These are phyloP conservation scores for Ziziphus jujuba DNA, from an alignment of 306 rosid species.

Conservation along the genomic window DNA sequence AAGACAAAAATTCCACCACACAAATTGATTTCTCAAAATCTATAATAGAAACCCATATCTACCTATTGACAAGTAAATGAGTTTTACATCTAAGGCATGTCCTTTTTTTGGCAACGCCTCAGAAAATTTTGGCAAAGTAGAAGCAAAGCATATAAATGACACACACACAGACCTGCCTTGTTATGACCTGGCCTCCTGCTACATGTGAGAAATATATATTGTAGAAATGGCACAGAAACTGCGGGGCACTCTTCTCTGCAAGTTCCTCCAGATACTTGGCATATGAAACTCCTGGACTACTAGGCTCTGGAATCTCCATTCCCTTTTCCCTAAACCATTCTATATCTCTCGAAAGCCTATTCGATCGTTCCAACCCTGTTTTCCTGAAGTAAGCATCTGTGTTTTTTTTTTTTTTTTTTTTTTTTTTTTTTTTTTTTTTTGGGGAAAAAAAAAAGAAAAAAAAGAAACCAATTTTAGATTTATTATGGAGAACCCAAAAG, in stretches of 20 bases:
- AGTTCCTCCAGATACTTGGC: constrained; percentile 67
- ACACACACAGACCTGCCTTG: constrained; percentile 52
- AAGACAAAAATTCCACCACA: constrained; percentile 23
- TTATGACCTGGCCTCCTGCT: constrained; percentile 78
- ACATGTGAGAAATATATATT: constrained; percentile 79
- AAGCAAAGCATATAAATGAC: not conserved
- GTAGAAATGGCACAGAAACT: constrained; percentile 82
- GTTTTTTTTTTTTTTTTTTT: not conserved
- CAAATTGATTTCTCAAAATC: not conserved
- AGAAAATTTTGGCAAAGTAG: not conserved
- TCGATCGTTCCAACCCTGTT: constrained; percentile 83
- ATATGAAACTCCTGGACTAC: constrained; percentile 64
- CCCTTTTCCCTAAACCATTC: constrained; percentile 65
- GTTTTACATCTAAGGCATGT: not conserved
- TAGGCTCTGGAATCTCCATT: constrained; percentile 53
- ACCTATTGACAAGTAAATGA: not conserved
- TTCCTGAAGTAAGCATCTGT: constrained; percentile 77
- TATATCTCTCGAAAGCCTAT: constrained; percentile 56
- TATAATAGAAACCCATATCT: not conserved
- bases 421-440: no score
- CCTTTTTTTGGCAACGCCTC: not conserved
- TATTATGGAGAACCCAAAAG: not conserved
- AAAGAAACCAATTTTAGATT: not conserved
- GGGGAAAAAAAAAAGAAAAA: no score
- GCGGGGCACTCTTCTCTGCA: constrained; percentile 57